Evolutionary conservation across 768 basidiomycete genomes (phyloP).

Genomic region (Lactarius akahatsu): DNA sequence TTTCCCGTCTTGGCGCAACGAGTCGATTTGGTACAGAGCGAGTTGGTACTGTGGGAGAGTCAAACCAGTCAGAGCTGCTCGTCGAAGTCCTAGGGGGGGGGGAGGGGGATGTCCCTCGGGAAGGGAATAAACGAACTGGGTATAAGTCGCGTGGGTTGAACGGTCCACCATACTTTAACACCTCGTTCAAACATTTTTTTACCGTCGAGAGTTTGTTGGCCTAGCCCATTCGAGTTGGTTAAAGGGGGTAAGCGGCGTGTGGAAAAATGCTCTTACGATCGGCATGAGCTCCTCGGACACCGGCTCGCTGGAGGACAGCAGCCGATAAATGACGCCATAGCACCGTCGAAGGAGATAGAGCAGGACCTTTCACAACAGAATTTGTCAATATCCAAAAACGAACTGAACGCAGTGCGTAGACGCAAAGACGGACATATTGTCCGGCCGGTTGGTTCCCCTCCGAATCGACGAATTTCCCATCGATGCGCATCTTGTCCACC

Average conservation of each 20-base stretch:
- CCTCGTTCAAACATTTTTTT: conserved; percentile 96
- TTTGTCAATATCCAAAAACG: conserved; percentile 9
- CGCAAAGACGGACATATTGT: conserved; percentile 73
- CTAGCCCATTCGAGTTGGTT: conserved; percentile 40
- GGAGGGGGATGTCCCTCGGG: neutral
- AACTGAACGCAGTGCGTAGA: neutral
- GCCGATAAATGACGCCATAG: conserved; percentile 91
- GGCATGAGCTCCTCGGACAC: conserved; percentile 99
- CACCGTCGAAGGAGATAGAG: conserved; percentile 92
- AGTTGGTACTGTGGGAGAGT: conserved; percentile 73
- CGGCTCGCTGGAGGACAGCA: conserved; percentile 93
- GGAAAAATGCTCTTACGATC: conserved; percentile 53
- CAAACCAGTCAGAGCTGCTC: conserved; percentile 13
- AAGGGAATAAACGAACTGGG: conserved; percentile 57
- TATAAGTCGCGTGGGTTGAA: conserved; percentile 91
- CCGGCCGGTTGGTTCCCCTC: conserved; percentile 91
- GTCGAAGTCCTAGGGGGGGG: neutral
- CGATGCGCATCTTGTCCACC: conserved; percentile 95
- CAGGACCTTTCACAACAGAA: conserved; percentile 60
- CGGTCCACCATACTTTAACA: conserved; percentile 91
- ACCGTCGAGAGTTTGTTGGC: conserved; percentile 96
- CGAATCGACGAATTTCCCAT: conserved; percentile 94
- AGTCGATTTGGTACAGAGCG: conserved; percentile 93
- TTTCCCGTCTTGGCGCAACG: conserved; percentile 88
- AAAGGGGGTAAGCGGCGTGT: neutral